These are phyloP conservation scores for Pichia sp. DNA, from an alignment of 1,139 yeast species.

Conservation along the genomic window DNA sequence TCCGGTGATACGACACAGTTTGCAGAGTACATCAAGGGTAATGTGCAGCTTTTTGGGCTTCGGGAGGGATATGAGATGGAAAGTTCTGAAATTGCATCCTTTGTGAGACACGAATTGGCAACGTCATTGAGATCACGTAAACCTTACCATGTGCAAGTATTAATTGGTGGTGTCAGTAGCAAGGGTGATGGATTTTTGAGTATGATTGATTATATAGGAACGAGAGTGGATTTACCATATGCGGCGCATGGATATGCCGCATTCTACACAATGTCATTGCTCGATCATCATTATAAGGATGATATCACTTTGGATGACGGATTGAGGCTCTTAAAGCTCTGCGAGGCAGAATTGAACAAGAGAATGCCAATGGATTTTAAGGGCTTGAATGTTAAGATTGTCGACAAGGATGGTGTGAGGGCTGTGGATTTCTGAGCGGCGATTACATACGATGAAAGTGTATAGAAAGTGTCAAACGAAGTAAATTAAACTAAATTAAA, in stretches of 20 bases:
- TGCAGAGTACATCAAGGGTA: slow-evolving; percentile 91
- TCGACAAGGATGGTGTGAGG: slow-evolving; percentile 67
- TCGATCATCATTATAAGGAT: slow-evolving; percentile 84
- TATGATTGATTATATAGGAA: slow-evolving; percentile 93
- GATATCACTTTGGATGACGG: slow-evolving; percentile 80
- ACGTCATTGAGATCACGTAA: slow-evolving; percentile 80
- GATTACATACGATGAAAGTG: background rate
- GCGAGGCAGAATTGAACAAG: slow-evolving; percentile 70
- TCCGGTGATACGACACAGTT: slow-evolving; percentile 97
- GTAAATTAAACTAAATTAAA: background rate
- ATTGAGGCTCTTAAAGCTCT: slow-evolving; percentile 58
- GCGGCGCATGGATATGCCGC: slow-evolving; percentile 98
- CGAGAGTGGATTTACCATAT: slow-evolving; percentile 84
- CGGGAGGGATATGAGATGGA: slow-evolving; percentile 78
- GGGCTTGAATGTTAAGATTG: slow-evolving; percentile 66
- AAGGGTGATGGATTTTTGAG: slow-evolving; percentile 61
- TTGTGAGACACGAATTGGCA: slow-evolving; percentile 84
- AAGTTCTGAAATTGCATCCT: slow-evolving; percentile 82
- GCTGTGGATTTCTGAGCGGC: slow-evolving; percentile 31
- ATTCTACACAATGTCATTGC: slow-evolving; percentile 80
- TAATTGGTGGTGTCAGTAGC: slow-evolving; percentile 76
- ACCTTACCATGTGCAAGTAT: slow-evolving; percentile 89
- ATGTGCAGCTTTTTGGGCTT: slow-evolving; percentile 80
- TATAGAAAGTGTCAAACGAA: background rate
- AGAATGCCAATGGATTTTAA: slow-evolving; percentile 97